phyloP scores from a whole-genome alignment of 139 green algal species.

The Closterium sp. region DNA sequence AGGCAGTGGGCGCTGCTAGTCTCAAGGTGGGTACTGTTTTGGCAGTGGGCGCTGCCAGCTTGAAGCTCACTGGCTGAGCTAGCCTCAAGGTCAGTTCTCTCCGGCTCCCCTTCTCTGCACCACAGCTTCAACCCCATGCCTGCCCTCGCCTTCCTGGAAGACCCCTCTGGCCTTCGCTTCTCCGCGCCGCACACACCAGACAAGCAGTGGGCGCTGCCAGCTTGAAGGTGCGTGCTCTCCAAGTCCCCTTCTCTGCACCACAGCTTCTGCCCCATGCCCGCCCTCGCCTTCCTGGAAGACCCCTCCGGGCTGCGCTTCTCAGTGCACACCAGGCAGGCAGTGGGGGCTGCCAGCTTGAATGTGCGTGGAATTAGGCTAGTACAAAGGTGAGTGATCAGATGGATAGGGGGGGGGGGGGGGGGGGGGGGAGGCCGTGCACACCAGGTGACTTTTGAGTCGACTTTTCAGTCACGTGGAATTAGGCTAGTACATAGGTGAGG shows the following conservation, averaged over 20 bases:
- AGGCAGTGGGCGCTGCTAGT: too few relatives aligned
- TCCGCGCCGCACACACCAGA: conserved; percentile 24
- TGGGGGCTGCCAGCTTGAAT: conserved; percentile 35
- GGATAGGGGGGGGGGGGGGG: too few relatives aligned
- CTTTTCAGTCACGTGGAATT: too few relatives aligned
- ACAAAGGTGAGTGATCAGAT: too few relatives aligned
- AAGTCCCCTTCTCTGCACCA: too few relatives aligned
- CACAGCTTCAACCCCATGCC: conserved; percentile 49
- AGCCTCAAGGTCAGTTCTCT: not conserved
- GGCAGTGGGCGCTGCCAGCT: too few relatives aligned
- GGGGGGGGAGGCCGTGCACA: too few relatives aligned
- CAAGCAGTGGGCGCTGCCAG: conserved; percentile 38
- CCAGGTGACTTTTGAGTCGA: too few relatives aligned
- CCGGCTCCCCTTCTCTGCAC: conserved; percentile 2
- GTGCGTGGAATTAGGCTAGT: not conserved
- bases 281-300: conserved; percentile 40
- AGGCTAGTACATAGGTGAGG: too few relatives aligned
- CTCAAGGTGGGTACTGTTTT: too few relatives aligned
- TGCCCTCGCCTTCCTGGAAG: conserved; percentile 39
- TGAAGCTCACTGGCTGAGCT: too few relatives aligned
- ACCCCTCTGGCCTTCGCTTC: conserved; percentile 19
- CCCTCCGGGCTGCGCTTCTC: conserved; percentile 12
- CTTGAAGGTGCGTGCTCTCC: not conserved
- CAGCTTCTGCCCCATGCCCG: conserved; percentile 44
- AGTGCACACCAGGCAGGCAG: conserved; percentile 33